These are phyloP conservation scores for Durotheca rogersii DNA, from an alignment of 495 filamentous ascomycete species.

Conservation along the genomic window DNA sequence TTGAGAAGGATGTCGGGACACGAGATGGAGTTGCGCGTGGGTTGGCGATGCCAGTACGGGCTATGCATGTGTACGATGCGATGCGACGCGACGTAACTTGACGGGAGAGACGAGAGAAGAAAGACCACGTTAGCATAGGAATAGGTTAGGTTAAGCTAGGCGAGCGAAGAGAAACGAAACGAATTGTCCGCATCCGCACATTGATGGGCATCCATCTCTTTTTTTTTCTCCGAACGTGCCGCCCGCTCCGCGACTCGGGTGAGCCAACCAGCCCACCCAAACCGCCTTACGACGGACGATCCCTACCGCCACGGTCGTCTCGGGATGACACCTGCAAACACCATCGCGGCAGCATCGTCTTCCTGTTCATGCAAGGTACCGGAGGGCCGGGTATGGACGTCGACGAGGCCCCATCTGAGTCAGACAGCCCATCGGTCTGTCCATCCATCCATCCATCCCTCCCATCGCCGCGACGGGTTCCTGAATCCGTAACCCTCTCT, in stretches of 20 bases:
- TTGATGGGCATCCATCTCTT: no score
- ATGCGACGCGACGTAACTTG: constrained; percentile 8
- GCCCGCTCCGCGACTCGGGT: no score
- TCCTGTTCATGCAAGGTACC: constrained; percentile 26
- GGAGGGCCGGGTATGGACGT: constrained; percentile 3
- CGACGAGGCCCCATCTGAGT: not conserved
- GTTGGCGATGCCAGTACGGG: constrained; percentile 3
- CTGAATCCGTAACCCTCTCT: no score
- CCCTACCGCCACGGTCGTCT: constrained; percentile 5
- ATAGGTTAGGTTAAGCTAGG: no score
- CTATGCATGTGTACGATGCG: no score
- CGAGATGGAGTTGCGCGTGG: constrained; percentile 5
- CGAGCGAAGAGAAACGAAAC: no score
- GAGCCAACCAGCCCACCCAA: no score
- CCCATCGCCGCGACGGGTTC: no score
- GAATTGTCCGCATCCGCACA: no score
- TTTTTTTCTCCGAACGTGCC: no score
- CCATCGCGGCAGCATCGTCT: no score
- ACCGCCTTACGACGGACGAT: constrained; percentile 3
- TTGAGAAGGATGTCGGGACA: not conserved
- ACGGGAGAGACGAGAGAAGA: constrained; percentile 12
- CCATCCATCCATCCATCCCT: not conserved
- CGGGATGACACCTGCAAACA: not conserved
- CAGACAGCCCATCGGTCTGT: not conserved
- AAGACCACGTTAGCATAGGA: no score